These are phyloP conservation scores for Cunninghamia lanceolata DNA, from an alignment of 75 land plant species.

Conservation along the genomic window DNA sequence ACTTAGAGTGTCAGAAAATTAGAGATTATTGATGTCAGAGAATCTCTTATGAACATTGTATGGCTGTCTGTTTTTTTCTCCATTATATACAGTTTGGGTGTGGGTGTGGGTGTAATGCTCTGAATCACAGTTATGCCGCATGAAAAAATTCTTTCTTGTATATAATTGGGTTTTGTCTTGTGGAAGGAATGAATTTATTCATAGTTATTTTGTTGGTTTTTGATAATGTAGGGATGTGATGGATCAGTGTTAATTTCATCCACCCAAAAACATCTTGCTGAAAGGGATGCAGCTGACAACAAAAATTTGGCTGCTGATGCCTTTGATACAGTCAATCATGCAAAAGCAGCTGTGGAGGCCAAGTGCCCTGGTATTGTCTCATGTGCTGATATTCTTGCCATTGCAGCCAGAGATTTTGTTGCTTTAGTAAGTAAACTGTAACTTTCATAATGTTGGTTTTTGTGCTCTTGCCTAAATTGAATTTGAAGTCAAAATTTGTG, in stretches of 20 bases:
- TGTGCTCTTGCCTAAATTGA: background rate
- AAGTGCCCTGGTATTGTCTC: slow-evolving; percentile 24
- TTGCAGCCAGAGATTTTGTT: slow-evolving; percentile 20
- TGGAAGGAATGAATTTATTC: background rate
- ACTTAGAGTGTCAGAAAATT: too few species aligned
- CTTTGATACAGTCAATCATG: slow-evolving; percentile 9
- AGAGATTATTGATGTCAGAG: too few species aligned
- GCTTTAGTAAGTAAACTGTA: slow-evolving; percentile 3
- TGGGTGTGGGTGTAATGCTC: background rate
- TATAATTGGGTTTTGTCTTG: background rate
- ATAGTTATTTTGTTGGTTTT: background rate
- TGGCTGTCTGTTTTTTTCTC: background rate
- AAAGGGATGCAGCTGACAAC: slow-evolving; percentile 22
- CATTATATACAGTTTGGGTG: background rate
- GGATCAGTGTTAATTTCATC: slow-evolving; percentile 23
- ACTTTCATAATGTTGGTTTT: background rate
- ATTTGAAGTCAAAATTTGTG: background rate
- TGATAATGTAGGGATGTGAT: slow-evolving; percentile 24
- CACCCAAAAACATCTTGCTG: slow-evolving; percentile 13
- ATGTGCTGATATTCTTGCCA: slow-evolving; percentile 28
- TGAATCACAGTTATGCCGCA: background rate
- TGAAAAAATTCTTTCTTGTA: background rate
- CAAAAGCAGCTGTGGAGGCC: slow-evolving; percentile 22
- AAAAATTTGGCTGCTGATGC: slow-evolving; percentile 13
- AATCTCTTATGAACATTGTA: background rate